A percentile compares a stretch with the other conserved stretches of the same genome.
These are phyloP conservation scores for Crucihimalaya himalaica DNA, from an alignment of 345 rosid genomes.

Conservation along the genomic window DNA sequence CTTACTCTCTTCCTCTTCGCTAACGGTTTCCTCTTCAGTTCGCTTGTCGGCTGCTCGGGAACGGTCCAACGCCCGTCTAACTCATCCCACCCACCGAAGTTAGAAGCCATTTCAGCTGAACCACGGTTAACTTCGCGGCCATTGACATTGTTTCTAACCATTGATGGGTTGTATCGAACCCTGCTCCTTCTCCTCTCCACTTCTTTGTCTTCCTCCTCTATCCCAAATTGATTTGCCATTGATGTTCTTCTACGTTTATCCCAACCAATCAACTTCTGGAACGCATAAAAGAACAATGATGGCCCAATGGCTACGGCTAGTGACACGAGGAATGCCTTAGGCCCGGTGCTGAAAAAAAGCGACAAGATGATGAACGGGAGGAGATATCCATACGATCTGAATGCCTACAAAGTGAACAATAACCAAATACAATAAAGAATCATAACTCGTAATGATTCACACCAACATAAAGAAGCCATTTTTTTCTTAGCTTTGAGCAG, in stretches of 20 bases:
- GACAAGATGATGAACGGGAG: slow-evolving; percentile 42
- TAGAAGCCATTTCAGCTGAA: slow-evolving; percentile 32
- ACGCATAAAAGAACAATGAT: slow-evolving; percentile 33
- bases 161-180: slow-evolving; percentile 16
- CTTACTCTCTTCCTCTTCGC: slow-evolving; percentile 28
- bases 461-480: slow-evolving; percentile 1
- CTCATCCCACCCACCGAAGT: slow-evolving; percentile 44
- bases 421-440: slow-evolving; percentile 4
- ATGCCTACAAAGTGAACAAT: slow-evolving; percentile 28
- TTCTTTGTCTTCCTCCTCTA: slow-evolving; percentile 4
- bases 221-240: slow-evolving; percentile 20
- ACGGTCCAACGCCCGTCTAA: slow-evolving; percentile 16
- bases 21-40: slow-evolving; percentile 8
- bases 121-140: neutral
- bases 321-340: slow-evolving; percentile 41
- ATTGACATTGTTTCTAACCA: slow-evolving; percentile 23
- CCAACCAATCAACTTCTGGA: slow-evolving; percentile 40
- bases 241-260: slow-evolving; percentile 29
- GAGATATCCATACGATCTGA: slow-evolving; percentile 41
- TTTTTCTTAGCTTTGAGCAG: neutral
- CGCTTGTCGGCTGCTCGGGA: neutral
- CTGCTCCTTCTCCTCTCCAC: slow-evolving; percentile 14
- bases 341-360: slow-evolving; percentile 39
- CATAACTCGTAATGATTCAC: neutral
- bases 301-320: slow-evolving; percentile 33